Percentiles rank a stretch among this genome's conserved stretches.
Conservation (phyloP, 805 yeast genomes). For the Millerago galiae region DNA sequence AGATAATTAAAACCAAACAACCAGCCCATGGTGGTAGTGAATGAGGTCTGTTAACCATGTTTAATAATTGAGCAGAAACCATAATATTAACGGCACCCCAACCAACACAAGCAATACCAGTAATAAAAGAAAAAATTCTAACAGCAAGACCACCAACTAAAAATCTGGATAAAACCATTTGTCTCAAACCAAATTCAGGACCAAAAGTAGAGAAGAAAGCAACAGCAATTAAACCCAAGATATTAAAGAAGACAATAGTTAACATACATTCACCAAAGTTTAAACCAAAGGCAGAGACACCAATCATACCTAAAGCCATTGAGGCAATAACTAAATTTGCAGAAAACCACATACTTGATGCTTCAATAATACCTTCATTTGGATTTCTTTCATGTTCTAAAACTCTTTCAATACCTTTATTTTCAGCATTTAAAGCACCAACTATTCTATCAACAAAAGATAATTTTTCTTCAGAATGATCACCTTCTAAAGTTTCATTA, state of each 20-base stretch:
- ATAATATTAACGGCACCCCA: constrained; percentile 94
- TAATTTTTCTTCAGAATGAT: constrained; percentile 12
- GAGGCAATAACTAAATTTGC: constrained; percentile 87
- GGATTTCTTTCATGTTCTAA: constrained; percentile 75
- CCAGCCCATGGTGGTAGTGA: constrained; percentile 88
- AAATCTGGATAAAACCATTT: constrained; percentile 75
- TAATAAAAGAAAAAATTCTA: constrained; percentile 71
- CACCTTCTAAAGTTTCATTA: constrained; percentile 18
- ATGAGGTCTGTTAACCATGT: constrained; percentile 57
- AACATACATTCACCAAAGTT: constrained; percentile 69
- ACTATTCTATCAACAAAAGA: constrained; percentile 19
- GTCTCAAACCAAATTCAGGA: constrained; percentile 79
- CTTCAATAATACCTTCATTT: constrained; percentile 49
- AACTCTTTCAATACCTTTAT: constrained; percentile 75
- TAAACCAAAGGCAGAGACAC: constrained; percentile 56
- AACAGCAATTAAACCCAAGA: constrained; percentile 71
- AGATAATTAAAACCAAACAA: constrained; percentile 60
- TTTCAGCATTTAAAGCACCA: constrained; percentile 37
- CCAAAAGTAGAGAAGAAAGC: constrained; percentile 83
- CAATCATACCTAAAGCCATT: constrained; percentile 68
- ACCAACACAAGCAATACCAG: constrained; percentile 83
- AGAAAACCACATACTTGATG: constrained; percentile 87
- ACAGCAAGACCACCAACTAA: constrained; percentile 70
- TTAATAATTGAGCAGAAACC: constrained; percentile 79
- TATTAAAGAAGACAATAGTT: constrained; percentile 62